Evolutionary conservation across 306 rosid genomes (phyloP).

Genomic region (Casuarina equisetifolia): DNA sequence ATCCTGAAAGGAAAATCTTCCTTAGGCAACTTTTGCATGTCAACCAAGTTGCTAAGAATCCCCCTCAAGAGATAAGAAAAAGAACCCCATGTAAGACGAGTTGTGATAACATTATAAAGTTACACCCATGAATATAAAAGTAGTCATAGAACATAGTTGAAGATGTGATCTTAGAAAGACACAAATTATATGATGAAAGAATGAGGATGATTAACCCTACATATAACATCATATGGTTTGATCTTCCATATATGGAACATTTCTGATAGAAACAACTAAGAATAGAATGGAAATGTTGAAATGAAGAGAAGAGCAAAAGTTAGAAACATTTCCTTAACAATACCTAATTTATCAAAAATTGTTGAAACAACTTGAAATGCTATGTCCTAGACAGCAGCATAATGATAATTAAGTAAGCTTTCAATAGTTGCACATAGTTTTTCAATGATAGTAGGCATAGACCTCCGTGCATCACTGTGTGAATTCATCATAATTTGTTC

Average conservation of each 20-base stretch:
- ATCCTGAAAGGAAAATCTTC: conserved; percentile 80
- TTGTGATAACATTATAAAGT: background rate
- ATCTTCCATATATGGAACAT: background rate
- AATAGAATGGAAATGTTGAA: no score
- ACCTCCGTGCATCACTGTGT: conserved; percentile 45
- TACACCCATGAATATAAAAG: background rate
- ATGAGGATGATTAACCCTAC: background rate
- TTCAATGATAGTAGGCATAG: conserved; percentile 77
- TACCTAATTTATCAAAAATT: no score
- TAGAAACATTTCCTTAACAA: no score
- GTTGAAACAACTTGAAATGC: no score
- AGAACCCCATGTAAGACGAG: conserved; percentile 22
- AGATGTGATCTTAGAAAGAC: background rate
- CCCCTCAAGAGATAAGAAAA: no score
- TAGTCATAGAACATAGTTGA: background rate
- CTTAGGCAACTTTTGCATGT: conserved; percentile 71
- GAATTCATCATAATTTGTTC: conserved; percentile 43
- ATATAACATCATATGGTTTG: background rate
- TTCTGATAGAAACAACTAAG: no score
- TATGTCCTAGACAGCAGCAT: no score
- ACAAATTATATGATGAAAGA: background rate
- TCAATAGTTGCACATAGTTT: no score
- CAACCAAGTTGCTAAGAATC: conserved; percentile 17
- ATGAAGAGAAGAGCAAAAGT: no score
- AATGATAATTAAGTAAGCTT: no score